Evolutionary conservation across 2,329 filamentous ascomycete genomes (phyloP), one percentile per base, ranked within the genome.

Genomic region (Trichoderma harzianum): DNA sequence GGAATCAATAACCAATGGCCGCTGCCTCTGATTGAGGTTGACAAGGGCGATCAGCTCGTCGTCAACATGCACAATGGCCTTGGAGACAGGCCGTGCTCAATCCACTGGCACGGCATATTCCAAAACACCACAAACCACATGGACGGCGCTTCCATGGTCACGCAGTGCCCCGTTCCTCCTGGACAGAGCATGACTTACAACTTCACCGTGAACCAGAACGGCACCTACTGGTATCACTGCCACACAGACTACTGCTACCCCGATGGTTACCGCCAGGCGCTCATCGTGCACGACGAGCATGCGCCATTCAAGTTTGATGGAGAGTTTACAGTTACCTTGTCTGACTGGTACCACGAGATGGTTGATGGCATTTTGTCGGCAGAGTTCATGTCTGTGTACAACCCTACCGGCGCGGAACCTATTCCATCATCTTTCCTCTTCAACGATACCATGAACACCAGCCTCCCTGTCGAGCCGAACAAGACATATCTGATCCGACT

Each of bases 1-100:
- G 89, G 88, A 12, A 88, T 93, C 77, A 93, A 93, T 76, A 85
- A 85, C 14, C 78, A 87, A 78, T 91, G 90, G 88, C 90, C 91
- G 3, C 85, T 89, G 30, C 91, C 91, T 1, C 78, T 83, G 14
- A 87, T 91, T 58, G 83, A 86, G 69, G 88, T 86, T 8, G 84
- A 83, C 68, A 83, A 85, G 72, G 88, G 87, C 66, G 88, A 90
- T 73, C 82, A 79, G 18, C 74, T 88, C 47, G 78, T 86, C 12
- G 80, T 88, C 57, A 85, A 85, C 74, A 79, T 87, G 72, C 75
- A 82, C 69, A 88, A 89, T 74, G 76, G 79, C 51, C 80, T 89
- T 1, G 85, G 84, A 21, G 87, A 89, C 72, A 55, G 63, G 55
- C 30, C 84, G 6, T 87, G 86, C 2, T 85, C 84, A 28, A 79